Conservation (phyloP, 257 asterid species). For the Jacaranda copaia region DNA sequence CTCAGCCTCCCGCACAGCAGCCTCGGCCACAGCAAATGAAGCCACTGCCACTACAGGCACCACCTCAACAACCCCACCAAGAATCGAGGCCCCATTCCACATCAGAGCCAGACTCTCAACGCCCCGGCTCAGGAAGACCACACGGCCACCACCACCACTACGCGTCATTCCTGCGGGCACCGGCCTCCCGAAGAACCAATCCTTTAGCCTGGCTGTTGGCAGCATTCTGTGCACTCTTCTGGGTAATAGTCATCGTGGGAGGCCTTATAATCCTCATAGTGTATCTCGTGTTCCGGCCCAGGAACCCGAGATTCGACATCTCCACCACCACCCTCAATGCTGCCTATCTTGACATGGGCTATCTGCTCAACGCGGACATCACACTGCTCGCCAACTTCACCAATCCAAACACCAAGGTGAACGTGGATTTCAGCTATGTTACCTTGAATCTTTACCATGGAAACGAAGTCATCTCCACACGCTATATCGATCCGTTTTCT, state of each 20-base stretch:
- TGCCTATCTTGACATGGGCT: slow-evolving; percentile 94
- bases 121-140: slow-evolving; percentile 1
- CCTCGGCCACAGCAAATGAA: slow-evolving; percentile 17
- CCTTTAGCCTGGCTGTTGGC: slow-evolving; percentile 87
- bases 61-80: slow-evolving; percentile 35
- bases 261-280: slow-evolving; percentile 75
- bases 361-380: slow-evolving; percentile 79
- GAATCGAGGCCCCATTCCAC: slow-evolving; percentile 28
- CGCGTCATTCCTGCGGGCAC: slow-evolving; percentile 39
- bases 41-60: slow-evolving; percentile 24
- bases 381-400: slow-evolving; percentile 84
- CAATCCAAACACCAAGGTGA: slow-evolving; percentile 83
- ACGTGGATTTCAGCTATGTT: slow-evolving; percentile 69
- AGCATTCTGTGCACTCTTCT: slow-evolving; percentile 75
- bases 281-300: slow-evolving; percentile 77
- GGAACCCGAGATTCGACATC: slow-evolving; percentile 80
- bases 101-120: slow-evolving; percentile 18
- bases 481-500: slow-evolving; percentile 64
- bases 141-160: slow-evolving; percentile 23
- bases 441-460: slow-evolving; percentile 67
- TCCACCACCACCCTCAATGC: slow-evolving; percentile 75
- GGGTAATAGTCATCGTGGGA: slow-evolving; percentile 77
- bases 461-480: slow-evolving; percentile 57
- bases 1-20: slow-evolving; percentile 33
- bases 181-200: slow-evolving; percentile 44